Evolutionary conservation across 2,329 filamentous ascomycete genomes (phyloP).

Genomic region (Sporothrix humicola): DNA sequence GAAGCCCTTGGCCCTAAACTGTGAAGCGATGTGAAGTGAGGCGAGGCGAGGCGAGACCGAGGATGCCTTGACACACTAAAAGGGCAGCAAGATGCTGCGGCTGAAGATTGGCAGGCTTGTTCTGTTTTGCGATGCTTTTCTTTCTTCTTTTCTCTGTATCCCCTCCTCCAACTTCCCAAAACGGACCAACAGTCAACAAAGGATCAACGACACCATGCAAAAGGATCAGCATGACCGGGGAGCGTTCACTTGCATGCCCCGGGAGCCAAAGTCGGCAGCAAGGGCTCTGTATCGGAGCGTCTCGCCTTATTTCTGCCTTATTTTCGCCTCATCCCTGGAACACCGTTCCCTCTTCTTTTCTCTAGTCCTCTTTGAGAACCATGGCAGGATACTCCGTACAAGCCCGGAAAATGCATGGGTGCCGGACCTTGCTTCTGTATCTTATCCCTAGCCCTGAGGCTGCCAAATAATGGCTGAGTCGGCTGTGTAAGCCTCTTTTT

Average conservation of each 20-base stretch:
- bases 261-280: background rate
- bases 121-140: background rate
- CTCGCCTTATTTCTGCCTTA: background rate
- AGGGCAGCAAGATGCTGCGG: conserved; percentile 6
- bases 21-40: background rate
- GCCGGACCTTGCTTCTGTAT: background rate
- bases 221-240: background rate
- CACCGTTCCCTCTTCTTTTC: background rate
- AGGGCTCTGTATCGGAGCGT: conserved; percentile 14
- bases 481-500: background rate
- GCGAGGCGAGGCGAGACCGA: background rate
- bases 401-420: background rate
- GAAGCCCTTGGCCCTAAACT: too few species aligned
- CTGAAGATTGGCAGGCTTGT: background rate
- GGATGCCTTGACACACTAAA: background rate
- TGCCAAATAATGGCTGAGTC: background rate
- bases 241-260: conserved; percentile 9
- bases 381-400: background rate
- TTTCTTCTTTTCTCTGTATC: background rate
- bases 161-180: background rate
- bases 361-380: background rate
- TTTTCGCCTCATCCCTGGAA: background rate
- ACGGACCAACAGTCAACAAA: conserved; percentile 21
- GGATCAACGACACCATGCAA: background rate
- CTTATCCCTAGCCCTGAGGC: background rate